phyloP scores from a whole-genome alignment of 768 basidiomycete species.

The Boletus sp. region DNA sequence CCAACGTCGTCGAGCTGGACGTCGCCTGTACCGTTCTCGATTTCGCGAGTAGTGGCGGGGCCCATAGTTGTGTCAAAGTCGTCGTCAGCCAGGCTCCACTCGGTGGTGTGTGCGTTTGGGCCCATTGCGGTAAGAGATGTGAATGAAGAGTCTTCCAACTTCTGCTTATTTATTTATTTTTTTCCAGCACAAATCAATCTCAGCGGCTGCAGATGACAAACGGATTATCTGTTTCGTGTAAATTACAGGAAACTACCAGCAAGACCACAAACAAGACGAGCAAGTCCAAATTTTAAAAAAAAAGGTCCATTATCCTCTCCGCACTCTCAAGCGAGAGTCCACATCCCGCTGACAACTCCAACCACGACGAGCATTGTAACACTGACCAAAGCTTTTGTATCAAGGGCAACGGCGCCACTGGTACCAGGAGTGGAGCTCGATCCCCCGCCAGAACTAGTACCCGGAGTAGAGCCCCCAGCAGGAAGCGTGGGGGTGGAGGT shows the following conservation, averaged over 20 bases:
- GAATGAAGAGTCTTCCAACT: no score
- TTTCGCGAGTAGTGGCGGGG: slow-evolving; percentile 45
- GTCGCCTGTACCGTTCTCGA: slow-evolving; percentile 47
- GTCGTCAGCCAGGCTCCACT: slow-evolving; percentile 49
- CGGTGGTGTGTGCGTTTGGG: slow-evolving; percentile 25
- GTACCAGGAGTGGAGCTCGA: slow-evolving; percentile 24
- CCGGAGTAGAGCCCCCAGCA: slow-evolving; percentile 25
- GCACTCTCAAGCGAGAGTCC: slow-evolving; percentile 35
- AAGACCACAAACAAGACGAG: neutral
- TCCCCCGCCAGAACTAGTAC: slow-evolving; percentile 13
- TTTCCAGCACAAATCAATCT: slow-evolving; percentile 1
- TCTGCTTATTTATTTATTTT: neutral
- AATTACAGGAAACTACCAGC: slow-evolving; percentile 1
- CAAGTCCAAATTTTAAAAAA: neutral
- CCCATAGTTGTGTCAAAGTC: slow-evolving; percentile 45
- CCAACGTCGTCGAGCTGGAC: slow-evolving; percentile 30
- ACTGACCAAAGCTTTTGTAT: slow-evolving; percentile 38
- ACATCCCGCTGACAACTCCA: slow-evolving; percentile 41
- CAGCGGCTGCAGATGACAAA: neutral
- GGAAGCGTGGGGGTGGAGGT: slow-evolving; percentile 61
- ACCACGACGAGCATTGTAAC: slow-evolving; percentile 36
- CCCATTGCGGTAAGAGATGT: slow-evolving; percentile 19
- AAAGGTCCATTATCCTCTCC: slow-evolving; percentile 9
- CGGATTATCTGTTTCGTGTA: neutral
- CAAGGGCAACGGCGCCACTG: slow-evolving; percentile 23